These are phyloP conservation scores for Aspergillus glaucus DNA, from an alignment of 2,329 filamentous ascomycete species.

Conservation along the genomic window DNA sequence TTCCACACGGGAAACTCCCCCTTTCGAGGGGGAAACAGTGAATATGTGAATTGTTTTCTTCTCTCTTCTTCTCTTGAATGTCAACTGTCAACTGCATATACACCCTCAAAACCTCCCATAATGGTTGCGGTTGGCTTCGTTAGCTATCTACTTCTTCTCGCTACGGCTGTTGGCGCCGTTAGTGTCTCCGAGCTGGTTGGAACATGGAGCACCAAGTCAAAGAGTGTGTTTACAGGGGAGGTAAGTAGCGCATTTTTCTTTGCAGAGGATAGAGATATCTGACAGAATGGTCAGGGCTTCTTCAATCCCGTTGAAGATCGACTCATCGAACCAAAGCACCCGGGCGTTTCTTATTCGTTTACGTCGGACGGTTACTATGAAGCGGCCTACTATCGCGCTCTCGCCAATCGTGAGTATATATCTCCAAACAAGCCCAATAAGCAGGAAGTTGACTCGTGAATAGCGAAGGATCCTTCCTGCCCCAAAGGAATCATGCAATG, in stretches of 20 bases:
- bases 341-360: conserved; percentile 70
- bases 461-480: conserved; percentile 56
- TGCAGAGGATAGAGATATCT: not conserved
- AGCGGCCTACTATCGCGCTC: conserved; percentile 62
- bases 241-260: conserved; percentile 36
- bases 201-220: conserved; percentile 67
- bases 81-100: too few relatives aligned
- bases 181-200: conserved; percentile 52
- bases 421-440: not conserved
- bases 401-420: conserved; percentile 59
- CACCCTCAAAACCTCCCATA: conserved; percentile 1
- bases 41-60: conserved; percentile 1
- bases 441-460: conserved; percentile 7
- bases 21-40: not conserved
- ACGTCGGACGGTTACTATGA: conserved; percentile 62
- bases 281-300: conserved; percentile 49
- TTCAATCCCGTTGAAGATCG: conserved; percentile 62
- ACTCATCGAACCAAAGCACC: conserved; percentile 59
- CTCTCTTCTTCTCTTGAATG: conserved; percentile 4
- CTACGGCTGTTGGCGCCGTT: conserved; percentile 33
- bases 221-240: conserved; percentile 61
- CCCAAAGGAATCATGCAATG: conserved; percentile 63
- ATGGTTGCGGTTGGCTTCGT: conserved; percentile 26
- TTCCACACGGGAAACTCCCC: not conserved
- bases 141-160: conserved; percentile 26